Conservation (phyloP, 305 asterid species). For the Solanum hybrid region DNA sequence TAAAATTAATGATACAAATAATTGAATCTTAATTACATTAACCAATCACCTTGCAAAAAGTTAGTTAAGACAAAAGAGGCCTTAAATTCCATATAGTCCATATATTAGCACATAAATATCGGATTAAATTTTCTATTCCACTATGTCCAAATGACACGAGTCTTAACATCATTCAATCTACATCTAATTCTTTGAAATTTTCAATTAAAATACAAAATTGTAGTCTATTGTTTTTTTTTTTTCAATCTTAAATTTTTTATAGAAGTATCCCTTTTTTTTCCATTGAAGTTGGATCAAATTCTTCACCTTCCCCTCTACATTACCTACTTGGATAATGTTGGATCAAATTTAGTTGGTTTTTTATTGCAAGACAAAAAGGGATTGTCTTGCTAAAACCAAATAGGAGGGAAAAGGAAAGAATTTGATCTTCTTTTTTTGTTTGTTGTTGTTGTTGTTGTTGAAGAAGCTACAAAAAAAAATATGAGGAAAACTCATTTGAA, state of each 20-base stretch:
- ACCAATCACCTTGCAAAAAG: background rate
- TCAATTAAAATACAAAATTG: background rate
- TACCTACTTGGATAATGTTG: constrained; percentile 2
- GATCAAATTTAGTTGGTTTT: background rate
- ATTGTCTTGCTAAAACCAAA: background rate
- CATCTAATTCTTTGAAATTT: constrained; percentile 1
- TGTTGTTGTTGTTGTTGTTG: background rate
- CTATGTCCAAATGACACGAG: background rate
- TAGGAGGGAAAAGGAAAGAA: constrained; percentile 11
- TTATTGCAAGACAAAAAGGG: background rate
- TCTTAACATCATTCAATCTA: background rate
- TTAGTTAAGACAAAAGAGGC: constrained; percentile 5
- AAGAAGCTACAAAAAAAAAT: constrained; percentile 16
- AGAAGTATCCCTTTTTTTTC: background rate
- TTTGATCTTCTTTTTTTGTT: constrained; percentile 34
- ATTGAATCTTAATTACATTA: background rate
- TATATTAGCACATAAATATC: background rate
- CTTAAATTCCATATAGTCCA: background rate
- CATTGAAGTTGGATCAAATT: constrained; percentile 9
- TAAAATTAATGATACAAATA: background rate
- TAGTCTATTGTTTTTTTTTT: background rate
- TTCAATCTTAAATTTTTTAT: background rate
- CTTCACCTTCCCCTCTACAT: constrained; percentile 20
- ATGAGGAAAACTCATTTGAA: constrained; percentile 49
- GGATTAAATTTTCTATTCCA: constrained; percentile 1